These are phyloP conservation scores for Croton laevigatus DNA, from an alignment of 441 rosid species.

Conservation along the genomic window DNA sequence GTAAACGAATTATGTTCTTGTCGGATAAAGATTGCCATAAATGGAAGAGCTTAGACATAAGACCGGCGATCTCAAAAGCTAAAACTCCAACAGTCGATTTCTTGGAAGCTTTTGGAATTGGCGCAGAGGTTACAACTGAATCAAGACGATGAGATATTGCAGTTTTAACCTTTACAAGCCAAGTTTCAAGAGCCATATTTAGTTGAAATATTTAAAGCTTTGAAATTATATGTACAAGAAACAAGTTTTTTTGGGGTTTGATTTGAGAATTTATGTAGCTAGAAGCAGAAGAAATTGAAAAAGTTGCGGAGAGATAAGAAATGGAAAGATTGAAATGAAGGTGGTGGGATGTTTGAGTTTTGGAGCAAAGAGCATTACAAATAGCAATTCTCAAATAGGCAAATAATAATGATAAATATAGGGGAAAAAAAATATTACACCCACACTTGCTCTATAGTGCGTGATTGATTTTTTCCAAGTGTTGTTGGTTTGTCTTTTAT, in stretches of 20 bases:
- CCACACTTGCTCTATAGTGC: slow-evolving; percentile 1
- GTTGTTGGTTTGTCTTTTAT: slow-evolving; percentile 1
- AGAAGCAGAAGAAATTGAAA: slow-evolving; percentile 13
- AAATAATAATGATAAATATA: not conserved
- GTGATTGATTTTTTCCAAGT: not conserved
- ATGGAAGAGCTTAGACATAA: slow-evolving; percentile 86
- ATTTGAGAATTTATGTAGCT: not conserved
- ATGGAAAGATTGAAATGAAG: slow-evolving; percentile 16
- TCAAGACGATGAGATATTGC: slow-evolving; percentile 49
- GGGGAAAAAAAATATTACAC: not conserved
- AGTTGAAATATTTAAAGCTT: not conserved
- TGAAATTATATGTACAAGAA: not conserved
- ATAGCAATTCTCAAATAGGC: slow-evolving; percentile 11
- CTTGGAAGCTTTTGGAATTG: slow-evolving; percentile 28
- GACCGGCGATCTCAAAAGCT: slow-evolving; percentile 71
- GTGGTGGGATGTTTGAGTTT: slow-evolving; percentile 48
- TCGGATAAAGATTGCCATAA: slow-evolving; percentile 80
- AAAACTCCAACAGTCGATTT: slow-evolving; percentile 57
- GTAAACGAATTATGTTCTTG: slow-evolving; percentile 52
- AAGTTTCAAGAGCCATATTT: slow-evolving; percentile 78
- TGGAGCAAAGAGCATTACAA: slow-evolving; percentile 19
- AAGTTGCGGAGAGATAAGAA: slow-evolving; percentile 25
- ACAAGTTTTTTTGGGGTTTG: not conserved
- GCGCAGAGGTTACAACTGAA: slow-evolving; percentile 38
- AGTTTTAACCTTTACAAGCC: slow-evolving; percentile 63